These are phyloP conservation scores for Physcomitrellopsis africana DNA, from an alignment of 225 moss, liverwort and hornwort genomes.

Conservation along the genomic window DNA sequence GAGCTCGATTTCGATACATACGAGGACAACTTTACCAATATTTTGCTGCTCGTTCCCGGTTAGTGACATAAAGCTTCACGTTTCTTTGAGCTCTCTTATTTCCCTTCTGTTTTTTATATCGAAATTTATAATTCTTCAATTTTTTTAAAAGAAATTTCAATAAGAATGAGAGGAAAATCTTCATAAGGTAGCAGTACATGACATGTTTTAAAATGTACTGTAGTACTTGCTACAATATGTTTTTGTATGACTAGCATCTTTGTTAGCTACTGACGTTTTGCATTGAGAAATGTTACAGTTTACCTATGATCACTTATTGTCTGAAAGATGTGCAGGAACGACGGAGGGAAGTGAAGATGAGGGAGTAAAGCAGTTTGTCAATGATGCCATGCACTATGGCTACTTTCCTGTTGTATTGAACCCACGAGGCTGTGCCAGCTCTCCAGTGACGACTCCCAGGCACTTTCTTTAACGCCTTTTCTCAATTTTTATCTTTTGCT, in stretches of 20 bases:
- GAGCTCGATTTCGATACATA: slow-evolving; percentile 63
- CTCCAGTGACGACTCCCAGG: slow-evolving; percentile 94
- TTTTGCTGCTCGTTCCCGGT: slow-evolving; percentile 82
- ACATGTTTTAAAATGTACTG: slow-evolving; percentile 5
- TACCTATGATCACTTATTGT: slow-evolving; percentile 4
- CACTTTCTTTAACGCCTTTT: slow-evolving; percentile 51
- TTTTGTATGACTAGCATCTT: slow-evolving; percentile 5
- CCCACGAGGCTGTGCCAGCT: slow-evolving; percentile 85
- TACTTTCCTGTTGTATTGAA: slow-evolving; percentile 92
- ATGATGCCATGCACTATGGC: slow-evolving; percentile 65
- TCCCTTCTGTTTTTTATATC: neutral
- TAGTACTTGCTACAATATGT: neutral
- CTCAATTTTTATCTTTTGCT: slow-evolving; percentile 17
- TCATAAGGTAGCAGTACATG: neutral
- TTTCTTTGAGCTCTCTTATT: slow-evolving; percentile 17
- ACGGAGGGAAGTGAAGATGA: slow-evolving; percentile 71
- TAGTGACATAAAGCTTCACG: slow-evolving; percentile 29
- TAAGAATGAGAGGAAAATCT: neutral
- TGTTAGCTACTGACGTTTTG: slow-evolving; percentile 5
- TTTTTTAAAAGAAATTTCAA: neutral
- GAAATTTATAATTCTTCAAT: slow-evolving; percentile 3
- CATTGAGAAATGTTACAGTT: slow-evolving; percentile 7
- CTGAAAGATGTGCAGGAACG: slow-evolving; percentile 44
- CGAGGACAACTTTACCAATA: slow-evolving; percentile 61
- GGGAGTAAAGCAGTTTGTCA: slow-evolving; percentile 65